phyloP scores from a whole-genome alignment of 192 early-diverging fungal species.

The Backusella circina region DNA sequence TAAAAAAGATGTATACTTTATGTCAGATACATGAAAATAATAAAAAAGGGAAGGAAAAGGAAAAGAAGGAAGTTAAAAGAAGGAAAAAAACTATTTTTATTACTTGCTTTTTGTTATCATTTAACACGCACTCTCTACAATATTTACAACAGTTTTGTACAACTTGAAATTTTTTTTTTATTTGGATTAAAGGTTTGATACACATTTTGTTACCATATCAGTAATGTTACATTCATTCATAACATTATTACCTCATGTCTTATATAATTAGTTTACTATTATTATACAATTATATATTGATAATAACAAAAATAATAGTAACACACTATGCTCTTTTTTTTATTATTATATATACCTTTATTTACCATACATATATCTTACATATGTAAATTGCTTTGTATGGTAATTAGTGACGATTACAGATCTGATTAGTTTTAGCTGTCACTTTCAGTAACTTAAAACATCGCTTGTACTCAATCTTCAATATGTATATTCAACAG shows the following conservation, averaged over 20 bases:
- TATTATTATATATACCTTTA: too few species aligned
- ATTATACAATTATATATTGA: too few species aligned
- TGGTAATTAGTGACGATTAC: background rate
- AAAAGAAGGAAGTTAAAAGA: background rate
- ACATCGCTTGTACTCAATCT: too few species aligned
- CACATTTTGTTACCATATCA: background rate
- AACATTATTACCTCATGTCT: background rate
- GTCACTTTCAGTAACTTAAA: background rate
- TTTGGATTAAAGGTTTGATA: background rate
- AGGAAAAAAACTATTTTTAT: background rate
- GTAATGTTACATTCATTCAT: background rate
- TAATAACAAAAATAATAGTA: too few species aligned
- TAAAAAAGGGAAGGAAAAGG: background rate
- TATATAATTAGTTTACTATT: background rate
- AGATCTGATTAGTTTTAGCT: background rate
- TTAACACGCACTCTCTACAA: background rate
- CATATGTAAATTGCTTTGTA: too few species aligned
- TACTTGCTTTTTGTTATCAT: background rate
- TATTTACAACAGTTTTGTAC: background rate
- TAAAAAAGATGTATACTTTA: background rate
- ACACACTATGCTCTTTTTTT: too few species aligned
- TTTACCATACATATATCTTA: too few species aligned
- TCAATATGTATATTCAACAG: too few species aligned
- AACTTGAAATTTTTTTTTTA: background rate
- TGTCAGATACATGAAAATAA: background rate